Conservation (phyloP, 139 green algal genomes). For the Chlorella ohadii region DNA sequence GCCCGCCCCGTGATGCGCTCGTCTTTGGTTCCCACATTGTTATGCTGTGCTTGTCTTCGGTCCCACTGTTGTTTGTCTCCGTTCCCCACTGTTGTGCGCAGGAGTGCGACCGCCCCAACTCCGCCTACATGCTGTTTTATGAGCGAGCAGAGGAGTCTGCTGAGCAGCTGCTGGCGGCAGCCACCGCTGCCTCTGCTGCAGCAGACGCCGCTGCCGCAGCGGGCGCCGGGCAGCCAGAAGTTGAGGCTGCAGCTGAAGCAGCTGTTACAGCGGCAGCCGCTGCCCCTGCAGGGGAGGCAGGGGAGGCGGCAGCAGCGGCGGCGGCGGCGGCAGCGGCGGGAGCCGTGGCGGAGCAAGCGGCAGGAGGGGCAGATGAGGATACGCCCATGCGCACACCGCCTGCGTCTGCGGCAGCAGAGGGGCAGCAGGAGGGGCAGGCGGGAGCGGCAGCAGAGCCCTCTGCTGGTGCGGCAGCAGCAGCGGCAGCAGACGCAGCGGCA, state of each 20-base stretch:
- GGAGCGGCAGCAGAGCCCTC: too few relatives aligned
- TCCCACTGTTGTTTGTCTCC: too few relatives aligned
- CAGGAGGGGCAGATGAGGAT: background rate
- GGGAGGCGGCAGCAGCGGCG: background rate
- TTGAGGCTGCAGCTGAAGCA: background rate
- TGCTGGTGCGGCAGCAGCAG: background rate
- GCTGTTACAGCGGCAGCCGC: background rate
- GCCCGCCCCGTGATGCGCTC: too few relatives aligned
- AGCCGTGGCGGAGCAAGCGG: background rate
- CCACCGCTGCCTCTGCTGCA: background rate
- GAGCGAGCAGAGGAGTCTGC: conserved; percentile 61
- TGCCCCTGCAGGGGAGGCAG: background rate
- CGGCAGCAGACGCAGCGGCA: background rate
- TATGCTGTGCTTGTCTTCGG: too few relatives aligned
- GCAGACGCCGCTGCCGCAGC: too few relatives aligned
- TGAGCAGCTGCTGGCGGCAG: conserved; percentile 7
- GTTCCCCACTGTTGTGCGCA: too few relatives aligned
- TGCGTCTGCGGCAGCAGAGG: background rate
- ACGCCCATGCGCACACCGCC: background rate
- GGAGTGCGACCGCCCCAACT: conserved; percentile 85
- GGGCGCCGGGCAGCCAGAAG: too few relatives aligned
- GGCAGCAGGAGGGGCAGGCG: too few relatives aligned
- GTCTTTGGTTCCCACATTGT: too few relatives aligned
- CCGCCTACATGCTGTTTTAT: conserved; percentile 97
- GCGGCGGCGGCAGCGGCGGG: background rate